Evolutionary conservation across 257 asterid species (phyloP), one percentile per base, ranked within the genome.

Genomic region (Salvia rosmarinus): DNA sequence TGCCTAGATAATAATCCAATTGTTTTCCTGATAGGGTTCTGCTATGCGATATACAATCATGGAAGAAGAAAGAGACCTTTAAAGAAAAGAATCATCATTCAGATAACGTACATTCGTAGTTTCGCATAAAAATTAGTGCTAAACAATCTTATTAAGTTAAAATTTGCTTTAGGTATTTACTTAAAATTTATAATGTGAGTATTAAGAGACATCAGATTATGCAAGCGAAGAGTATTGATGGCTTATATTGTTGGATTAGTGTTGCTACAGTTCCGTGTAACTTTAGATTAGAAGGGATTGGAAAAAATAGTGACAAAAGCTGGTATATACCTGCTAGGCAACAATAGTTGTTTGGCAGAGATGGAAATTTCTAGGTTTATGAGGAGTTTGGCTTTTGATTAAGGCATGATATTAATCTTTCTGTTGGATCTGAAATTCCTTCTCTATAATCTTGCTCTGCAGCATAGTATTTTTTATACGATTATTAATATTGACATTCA

Each of bases 141-240:
- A 7, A 34, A 10, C 44, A 50, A 37, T 57, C 39, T 73, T 55
- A 34, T 60, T 54, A 42, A 30, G 32, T 42, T 76, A 40, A 70
- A 9, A 2, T 43, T 5, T 17, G 9, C 39, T 25, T 52, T 14
- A 46, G 6, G 23, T 23, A 58, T 67, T 16, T 25, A 34, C 32
- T 16, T 9, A 57, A 19, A 47, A 13, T 46, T 21, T 49, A 1
- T 16, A 40, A 72, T 21, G 14, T 50, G 20, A 7, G 19, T 37
- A 28, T 50, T 59, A 40, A 30, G 42, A n/a, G 30, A 35, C 25
- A 7, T 40, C 12, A 30, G 40, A 47, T 6, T 59, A 14, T 75
- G 58, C 59, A 39, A 71, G 46, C n/a, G 12, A 59, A 70, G 64
- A 25, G 58, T 28, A 37, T 70, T 42, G 63, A 35, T 68, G 64